These are phyloP conservation scores for Sindora glabra DNA, from an alignment of 306 rosid species.

Conservation along the genomic window DNA sequence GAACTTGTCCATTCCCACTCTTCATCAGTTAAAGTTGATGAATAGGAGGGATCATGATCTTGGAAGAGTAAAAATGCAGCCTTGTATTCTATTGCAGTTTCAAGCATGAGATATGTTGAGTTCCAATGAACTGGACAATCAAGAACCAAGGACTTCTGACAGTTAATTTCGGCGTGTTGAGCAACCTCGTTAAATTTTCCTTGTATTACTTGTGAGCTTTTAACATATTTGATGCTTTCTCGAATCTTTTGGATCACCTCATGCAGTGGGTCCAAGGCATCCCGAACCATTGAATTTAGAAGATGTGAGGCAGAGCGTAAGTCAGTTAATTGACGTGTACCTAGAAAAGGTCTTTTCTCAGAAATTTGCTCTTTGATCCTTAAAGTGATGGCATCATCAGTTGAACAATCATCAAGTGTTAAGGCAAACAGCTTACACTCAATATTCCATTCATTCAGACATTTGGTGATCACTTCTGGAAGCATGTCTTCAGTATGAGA, in stretches of 20 bases:
- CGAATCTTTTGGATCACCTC: slow-evolving; percentile 73
- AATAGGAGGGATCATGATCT: slow-evolving; percentile 57
- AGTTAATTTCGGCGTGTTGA: slow-evolving; percentile 49
- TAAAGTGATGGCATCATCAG: slow-evolving; percentile 60
- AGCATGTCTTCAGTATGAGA: slow-evolving; percentile 82
- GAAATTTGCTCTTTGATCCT: slow-evolving; percentile 70
- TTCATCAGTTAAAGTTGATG: slow-evolving; percentile 47
- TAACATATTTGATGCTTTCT: slow-evolving; percentile 57
- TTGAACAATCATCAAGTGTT: slow-evolving; percentile 80
- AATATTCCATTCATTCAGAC: slow-evolving; percentile 76
- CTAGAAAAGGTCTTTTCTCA: slow-evolving; percentile 58
- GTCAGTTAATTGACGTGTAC: slow-evolving; percentile 65
- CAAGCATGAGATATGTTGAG: slow-evolving; percentile 70
- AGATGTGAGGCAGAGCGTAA: slow-evolving; percentile 77
- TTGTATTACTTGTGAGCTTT: slow-evolving; percentile 64
- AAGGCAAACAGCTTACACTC: slow-evolving; percentile 81
- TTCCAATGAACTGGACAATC: slow-evolving; percentile 73
- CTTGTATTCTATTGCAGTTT: slow-evolving; percentile 71
- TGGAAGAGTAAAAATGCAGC: slow-evolving; percentile 57
- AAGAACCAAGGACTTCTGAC: slow-evolving; percentile 48
- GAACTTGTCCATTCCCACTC: slow-evolving; percentile 78
- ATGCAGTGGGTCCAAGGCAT: slow-evolving; percentile 50
- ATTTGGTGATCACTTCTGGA: slow-evolving; percentile 75
- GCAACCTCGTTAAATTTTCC: slow-evolving; percentile 71
- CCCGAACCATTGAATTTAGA: slow-evolving; percentile 54